Evolutionary conservation across 176 grass and related monocot genomes (phyloP).

Genomic region (bread wheat (Triticum aestivum)): IWGSC_CS_RefSeq_v2.1 NC_057814.1:36869401-36869900

Average conservation of each 20-base stretch:
- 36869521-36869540: constrained; percentile 16
- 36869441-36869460: neutral
- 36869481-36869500: neutral
- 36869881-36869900: no score
- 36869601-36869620: neutral
- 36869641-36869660: neutral
- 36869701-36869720: no score
- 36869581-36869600: neutral
- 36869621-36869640: neutral
- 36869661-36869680: neutral
- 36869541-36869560: constrained; percentile 6
- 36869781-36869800: no score
- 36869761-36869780: no score
- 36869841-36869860: no score
- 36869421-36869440: neutral
- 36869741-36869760: no score
- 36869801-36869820: no score
- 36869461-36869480: neutral
- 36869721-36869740: no score
- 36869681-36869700: neutral
- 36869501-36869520: constrained; percentile 32
- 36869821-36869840: no score
- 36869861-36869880: neutral
- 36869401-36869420: neutral
- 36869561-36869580: constrained; percentile 31